Evolutionary conservation across 208 protist species (phyloP).

Genomic region (Jaenimonas drosophilae): DNA sequence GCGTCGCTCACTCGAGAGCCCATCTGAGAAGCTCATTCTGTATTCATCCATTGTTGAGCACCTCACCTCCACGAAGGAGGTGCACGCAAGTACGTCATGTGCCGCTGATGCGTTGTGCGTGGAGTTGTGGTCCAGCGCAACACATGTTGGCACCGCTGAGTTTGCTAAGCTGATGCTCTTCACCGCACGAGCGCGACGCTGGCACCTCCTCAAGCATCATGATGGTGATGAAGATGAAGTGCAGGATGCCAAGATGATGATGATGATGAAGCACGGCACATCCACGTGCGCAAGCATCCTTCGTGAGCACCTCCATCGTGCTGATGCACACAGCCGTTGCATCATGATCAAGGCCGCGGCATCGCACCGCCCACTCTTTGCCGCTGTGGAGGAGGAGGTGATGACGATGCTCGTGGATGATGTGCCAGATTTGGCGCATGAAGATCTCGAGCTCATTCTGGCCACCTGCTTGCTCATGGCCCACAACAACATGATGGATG

Average conservation of each 20-base stretch:
- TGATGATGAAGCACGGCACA: neutral
- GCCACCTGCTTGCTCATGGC: slow-evolving; percentile 29
- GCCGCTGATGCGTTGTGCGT: slow-evolving; percentile 2
- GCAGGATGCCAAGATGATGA: neutral
- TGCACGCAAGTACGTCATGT: too few species aligned
- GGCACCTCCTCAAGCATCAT: slow-evolving; percentile 6
- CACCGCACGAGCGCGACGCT: slow-evolving; percentile 37
- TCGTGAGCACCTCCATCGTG: slow-evolving; percentile 15
- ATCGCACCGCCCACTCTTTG: slow-evolving; percentile 22
- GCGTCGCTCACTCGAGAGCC: too few species aligned
- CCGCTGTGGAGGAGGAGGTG: slow-evolving; percentile 29
- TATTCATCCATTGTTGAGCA: too few species aligned
- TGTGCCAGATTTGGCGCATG: slow-evolving; percentile 42
- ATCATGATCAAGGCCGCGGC: slow-evolving; percentile 63
- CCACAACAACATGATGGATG: slow-evolving; percentile 9
- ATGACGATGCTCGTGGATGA: slow-evolving; percentile 28
- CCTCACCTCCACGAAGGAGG: too few species aligned
- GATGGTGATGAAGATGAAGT: slow-evolving; percentile 12
- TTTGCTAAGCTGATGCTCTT: slow-evolving; percentile 51
- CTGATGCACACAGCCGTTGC: slow-evolving; percentile 76
- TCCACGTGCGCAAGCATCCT: slow-evolving; percentile 5
- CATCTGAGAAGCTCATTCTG: too few species aligned
- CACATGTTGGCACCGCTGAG: slow-evolving; percentile 18
- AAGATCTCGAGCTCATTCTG: slow-evolving; percentile 75
- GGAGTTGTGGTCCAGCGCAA: slow-evolving; percentile 7